Base-by-base conservation (phyloP, 1,284 basidiomycete species). In the Cutaneotrichosporon dermatis region DNA sequence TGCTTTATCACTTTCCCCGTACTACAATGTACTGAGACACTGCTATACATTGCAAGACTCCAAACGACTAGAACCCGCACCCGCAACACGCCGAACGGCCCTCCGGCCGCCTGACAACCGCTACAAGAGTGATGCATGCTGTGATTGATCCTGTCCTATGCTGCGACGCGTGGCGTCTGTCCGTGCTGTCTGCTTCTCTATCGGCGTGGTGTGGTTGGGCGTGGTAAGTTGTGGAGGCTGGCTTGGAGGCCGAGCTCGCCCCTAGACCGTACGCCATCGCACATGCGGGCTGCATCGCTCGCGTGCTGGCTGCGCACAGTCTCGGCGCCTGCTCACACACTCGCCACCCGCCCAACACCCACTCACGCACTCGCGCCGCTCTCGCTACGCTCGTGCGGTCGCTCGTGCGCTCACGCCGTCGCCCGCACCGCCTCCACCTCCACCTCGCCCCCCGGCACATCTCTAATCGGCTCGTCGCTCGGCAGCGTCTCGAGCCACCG, bases 401-500 rank as follows among this genome's bases (percentile, higher is more conserved):
- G 40, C 11, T 36, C 25, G n/a, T 48, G 42, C 50, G 16, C 56
- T 11, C 16, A 8, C 12, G 34, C 50, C 8, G 42, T 36, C 35
- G 16, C 36, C 35, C 35, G 35, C 36, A 11, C 42, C 12, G 16
- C 13, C 41, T 51, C 55, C 36, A n/a, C 15, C 13, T 36, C 48
- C 4, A n/a, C 40, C 9, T 53, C 51, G 15, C 13, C 33, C 11
- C 6, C 35, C 15, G 12, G 9, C 13, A 42, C 46, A n/a, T 39
- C 59, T 43, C 62, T 57, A 37, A 58, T 53, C 4, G 74, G 72
- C 62, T 68, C 59, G 46, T 68, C 67, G 36, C 72, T 69, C 12
- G 76, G 75, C 56, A 78, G 65, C 15, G 75, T 85, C 68, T 85
- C 87, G 73, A 83, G 84, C 86, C 88, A 90, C 66, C 84, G 79